Percentiles rank a stretch among this genome's conserved stretches.
Conservation (phyloP, 179 eudicot genomes). For the Heliamphora pulchella region DNA sequence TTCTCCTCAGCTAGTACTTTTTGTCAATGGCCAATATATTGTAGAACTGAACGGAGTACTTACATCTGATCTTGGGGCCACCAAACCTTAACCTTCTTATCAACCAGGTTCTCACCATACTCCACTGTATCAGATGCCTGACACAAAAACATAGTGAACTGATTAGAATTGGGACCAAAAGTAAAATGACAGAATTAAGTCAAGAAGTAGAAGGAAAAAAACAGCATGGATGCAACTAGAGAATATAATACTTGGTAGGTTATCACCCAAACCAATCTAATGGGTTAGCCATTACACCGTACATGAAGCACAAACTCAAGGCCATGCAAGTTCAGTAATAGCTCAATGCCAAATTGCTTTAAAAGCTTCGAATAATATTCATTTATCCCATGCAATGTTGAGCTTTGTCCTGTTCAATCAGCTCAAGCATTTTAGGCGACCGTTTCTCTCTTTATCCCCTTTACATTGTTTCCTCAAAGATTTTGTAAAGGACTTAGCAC, state of each 20-base stretch:
- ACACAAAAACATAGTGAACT: slow-evolving; percentile 8
- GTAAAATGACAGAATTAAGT: neutral
- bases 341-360: neutral
- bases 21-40: too few relatives aligned
- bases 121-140: slow-evolving; percentile 41
- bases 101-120: slow-evolving; percentile 44
- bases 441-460: too few relatives aligned
- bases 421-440: neutral
- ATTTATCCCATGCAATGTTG: neutral
- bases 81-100: slow-evolving; percentile 59
- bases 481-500: neutral
- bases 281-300: neutral
- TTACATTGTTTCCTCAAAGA: too few relatives aligned
- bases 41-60: slow-evolving; percentile 25
- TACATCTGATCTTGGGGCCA: slow-evolving; percentile 75
- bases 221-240: neutral
- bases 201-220: neutral
- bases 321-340: neutral
- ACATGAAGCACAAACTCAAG: neutral
- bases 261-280: neutral
- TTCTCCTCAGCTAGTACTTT: too few relatives aligned
- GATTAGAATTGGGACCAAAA: neutral
- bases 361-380: neutral
- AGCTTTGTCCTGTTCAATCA: neutral
- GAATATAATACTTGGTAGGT: neutral